Evolutionary conservation across 139 green algal species (phyloP), one percentile per base, ranked within the genome.

Genomic region (Volvox reticuliferus): DNA sequence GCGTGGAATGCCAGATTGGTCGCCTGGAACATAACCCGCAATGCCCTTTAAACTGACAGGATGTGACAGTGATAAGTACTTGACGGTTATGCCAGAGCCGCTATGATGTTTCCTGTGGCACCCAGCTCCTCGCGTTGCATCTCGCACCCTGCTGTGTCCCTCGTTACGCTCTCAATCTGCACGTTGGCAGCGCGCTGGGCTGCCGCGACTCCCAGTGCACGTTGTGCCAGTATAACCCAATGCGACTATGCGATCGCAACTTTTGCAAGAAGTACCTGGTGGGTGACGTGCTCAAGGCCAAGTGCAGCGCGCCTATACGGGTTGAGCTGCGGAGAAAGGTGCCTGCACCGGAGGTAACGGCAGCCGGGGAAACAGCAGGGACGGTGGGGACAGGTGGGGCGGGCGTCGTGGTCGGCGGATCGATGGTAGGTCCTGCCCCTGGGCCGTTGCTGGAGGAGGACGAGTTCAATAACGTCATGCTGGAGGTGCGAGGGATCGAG

Each of bases 251-350:
- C 93, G 95, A 95, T 22, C 92, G 97, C 33, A 98, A 98, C 88
- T 97, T 98, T 78, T 92, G 92, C 33, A 65, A 79, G 28, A 96
- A 96, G 93, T 98, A 98, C 92, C 93, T 98, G 35, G 97, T 98
- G n/a, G 95, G 96, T 67, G 97, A 98, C 61, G 28, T 93, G 36
- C 93, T 98, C 80, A 95, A 95, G 76, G 94, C 96, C 26, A 97
- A 97, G 88, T 98, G 97, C 89, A 93, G 95, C 9, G 95, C 95
- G 14, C 90, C 90, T 63, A 97, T 98, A 65, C 88, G 94, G 0
- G 91, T 98, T 22, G 96, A 98, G 92, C 73, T 98, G 22, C 92
- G 32, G 36, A 79, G 61, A 35, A 62, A 1, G 73, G 12, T 12
- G 35, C 16, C 14, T 20, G 12, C 69, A 68, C 20, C 19, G 44